Evolutionary conservation across 352 stramenopile species (phyloP), one percentile per base, ranked within the genome.

Genomic region (Globisporangium echinulatum): DNA sequence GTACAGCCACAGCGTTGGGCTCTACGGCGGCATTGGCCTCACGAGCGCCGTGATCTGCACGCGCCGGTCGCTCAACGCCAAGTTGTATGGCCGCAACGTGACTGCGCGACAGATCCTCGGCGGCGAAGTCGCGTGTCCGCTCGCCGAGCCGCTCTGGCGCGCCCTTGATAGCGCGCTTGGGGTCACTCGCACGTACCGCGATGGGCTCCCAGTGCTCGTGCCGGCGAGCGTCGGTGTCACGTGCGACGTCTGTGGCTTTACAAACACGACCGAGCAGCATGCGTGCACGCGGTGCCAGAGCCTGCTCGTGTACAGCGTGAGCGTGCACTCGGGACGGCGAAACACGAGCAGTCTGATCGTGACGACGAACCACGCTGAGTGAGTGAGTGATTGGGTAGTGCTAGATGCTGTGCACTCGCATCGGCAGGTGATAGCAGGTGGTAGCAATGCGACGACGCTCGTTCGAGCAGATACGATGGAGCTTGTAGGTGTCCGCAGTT

Each of bases 11-110:
- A 89, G 79, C 54, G 80, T 79, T 52, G 82, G 82, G 0, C 68
- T 91, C 8, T 91, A 89, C 64, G 82, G 79, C 25, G 82, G 82
- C 40, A 86, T 89, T 54, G 82, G 79, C 0, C 68, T 92, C 51
- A 81, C 76, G 5, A 77, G 82, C 52, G 82, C 74, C 10, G 69
- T 90, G 40, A 90, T 92, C 51, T 87, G 79, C 52, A 88, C 82
- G 5, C 76, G 82, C 46, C 88, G 88, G 62, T 83, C 79, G 42
- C 61, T 91, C 39, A 91, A 91, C 60, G 75, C 77, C 51, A 87
- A 79, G 66, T 86, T 77, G 44, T 89, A 91, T 44, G 82, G 82
- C 8, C 51, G 68, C 0, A 79, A 77, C 56, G 75, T 86, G 46
- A 88, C 79, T 5, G 74, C 76, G 19, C 78, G 79, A 8, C 81